Evolutionary conservation across 345 rosid genomes (phyloP).

Genomic region (Capsella bursapastoris): DNA sequence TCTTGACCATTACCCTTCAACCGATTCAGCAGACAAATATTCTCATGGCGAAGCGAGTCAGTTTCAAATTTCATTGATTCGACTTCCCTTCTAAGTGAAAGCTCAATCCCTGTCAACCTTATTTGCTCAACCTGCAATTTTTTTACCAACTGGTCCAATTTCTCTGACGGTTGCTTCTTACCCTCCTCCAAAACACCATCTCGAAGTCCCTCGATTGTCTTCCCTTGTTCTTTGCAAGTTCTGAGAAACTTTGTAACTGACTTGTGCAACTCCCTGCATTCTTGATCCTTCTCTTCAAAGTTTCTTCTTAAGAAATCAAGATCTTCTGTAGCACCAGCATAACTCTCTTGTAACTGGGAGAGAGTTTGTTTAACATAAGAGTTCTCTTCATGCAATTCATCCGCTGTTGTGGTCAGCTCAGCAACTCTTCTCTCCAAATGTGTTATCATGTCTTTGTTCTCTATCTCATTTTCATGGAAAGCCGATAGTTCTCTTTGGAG

Average conservation of each 20-base stretch:
- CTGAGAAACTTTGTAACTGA: slow-evolving; percentile 68
- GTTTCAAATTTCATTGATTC: slow-evolving; percentile 68
- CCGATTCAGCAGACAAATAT: slow-evolving; percentile 74
- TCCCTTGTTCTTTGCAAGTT: slow-evolving; percentile 84
- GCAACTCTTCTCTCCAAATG: slow-evolving; percentile 64
- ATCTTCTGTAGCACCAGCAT: slow-evolving; percentile 57
- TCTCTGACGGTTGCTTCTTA: slow-evolving; percentile 54
- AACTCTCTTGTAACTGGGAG: slow-evolving; percentile 63
- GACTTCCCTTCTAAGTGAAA: slow-evolving; percentile 74
- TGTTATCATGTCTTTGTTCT: slow-evolving; percentile 59
- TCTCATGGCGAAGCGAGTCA: slow-evolving; percentile 85
- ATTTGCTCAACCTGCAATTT: slow-evolving; percentile 79
- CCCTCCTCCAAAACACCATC: slow-evolving; percentile 55
- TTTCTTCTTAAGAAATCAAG: slow-evolving; percentile 59
- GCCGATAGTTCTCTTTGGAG: slow-evolving; percentile 85
- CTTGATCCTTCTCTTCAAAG: slow-evolving; percentile 85
- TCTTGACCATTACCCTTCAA: slow-evolving; percentile 67
- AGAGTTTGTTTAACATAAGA: slow-evolving; percentile 54
- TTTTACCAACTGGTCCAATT: slow-evolving; percentile 52
- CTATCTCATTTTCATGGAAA: slow-evolving; percentile 70
- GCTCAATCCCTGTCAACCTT: slow-evolving; percentile 84
- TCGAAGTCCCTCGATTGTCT: slow-evolving; percentile 80
- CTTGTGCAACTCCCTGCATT: slow-evolving; percentile 88
- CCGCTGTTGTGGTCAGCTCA: slow-evolving; percentile 59
- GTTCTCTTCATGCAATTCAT: slow-evolving; percentile 62